A percentile compares a stretch with the other conserved stretches of the same genome.
Conservation (phyloP, 352 stramenopile genomes). For the Pythium coloratum region DNA sequence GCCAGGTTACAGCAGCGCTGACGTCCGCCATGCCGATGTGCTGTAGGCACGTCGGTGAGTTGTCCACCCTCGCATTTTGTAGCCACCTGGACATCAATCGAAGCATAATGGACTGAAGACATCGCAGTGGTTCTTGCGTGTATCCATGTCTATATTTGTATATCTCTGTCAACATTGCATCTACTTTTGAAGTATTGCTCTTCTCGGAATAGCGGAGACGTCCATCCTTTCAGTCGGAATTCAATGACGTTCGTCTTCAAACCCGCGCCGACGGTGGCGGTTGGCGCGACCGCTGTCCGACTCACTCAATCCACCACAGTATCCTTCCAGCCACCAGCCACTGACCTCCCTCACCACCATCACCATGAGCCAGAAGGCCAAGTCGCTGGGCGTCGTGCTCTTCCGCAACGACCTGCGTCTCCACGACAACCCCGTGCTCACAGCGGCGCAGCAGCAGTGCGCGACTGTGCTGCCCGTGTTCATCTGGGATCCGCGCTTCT, state of each 20-base stretch:
- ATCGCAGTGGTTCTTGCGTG: no score
- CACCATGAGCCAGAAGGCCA: constrained; percentile 14
- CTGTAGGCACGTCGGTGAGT: no score
- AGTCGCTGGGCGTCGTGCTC: constrained; percentile 22
- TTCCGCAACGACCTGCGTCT: constrained; percentile 25
- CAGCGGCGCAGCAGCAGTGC: constrained; percentile 15
- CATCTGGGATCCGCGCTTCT: constrained; percentile 21
- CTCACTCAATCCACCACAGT: background rate
- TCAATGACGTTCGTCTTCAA: constrained; percentile 14
- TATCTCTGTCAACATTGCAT: no score
- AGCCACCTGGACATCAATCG: no score
- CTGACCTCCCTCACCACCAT: background rate
- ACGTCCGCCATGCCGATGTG: no score
- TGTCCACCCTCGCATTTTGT: no score
- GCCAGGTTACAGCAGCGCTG: no score
- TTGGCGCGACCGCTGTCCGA: background rate
- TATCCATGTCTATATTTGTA: no score
- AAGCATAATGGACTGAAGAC: no score
- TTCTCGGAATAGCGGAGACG: no score
- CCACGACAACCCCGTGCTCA: constrained; percentile 24
- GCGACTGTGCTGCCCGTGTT: constrained; percentile 19
- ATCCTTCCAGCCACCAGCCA: background rate
- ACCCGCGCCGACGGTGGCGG: background rate
- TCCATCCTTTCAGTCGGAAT: constrained; percentile 21
- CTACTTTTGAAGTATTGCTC: no score